These are phyloP conservation scores for Cladosporium sp. DNA, from an alignment of 2,329 filamentous ascomycete genomes.

Conservation along the genomic window DNA sequence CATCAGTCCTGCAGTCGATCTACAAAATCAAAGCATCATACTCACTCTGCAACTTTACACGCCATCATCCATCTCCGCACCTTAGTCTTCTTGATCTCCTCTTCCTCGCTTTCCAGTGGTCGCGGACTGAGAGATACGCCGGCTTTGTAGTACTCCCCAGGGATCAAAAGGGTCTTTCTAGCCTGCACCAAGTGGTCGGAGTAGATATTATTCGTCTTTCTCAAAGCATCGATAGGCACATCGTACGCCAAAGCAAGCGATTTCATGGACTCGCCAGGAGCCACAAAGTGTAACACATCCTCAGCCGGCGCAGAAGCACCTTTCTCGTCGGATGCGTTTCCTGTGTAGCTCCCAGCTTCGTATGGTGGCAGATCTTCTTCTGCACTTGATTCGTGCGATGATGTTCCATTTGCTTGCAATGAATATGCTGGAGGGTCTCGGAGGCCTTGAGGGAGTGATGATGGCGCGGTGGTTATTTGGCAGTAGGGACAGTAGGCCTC, in stretches of 20 bases:
- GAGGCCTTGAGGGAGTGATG: slow-evolving; percentile 59
- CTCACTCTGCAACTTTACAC: slow-evolving; percentile 71
- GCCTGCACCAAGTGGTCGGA: slow-evolving; percentile 67
- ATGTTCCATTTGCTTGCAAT: slow-evolving; percentile 22
- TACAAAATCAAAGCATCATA: slow-evolving; percentile 15
- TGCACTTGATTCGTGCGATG: slow-evolving; percentile 30
- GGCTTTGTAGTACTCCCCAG: slow-evolving; percentile 63
- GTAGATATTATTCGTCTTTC: slow-evolving; percentile 64
- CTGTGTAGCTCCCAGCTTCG: slow-evolving; percentile 19
- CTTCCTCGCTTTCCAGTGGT: slow-evolving; percentile 69
- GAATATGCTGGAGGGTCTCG: slow-evolving; percentile 64
- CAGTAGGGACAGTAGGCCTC: slow-evolving; percentile 67
- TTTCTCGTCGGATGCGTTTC: slow-evolving; percentile 28
- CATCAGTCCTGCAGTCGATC: slow-evolving; percentile 16
- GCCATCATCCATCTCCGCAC: slow-evolving; percentile 73
- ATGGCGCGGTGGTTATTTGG: slow-evolving; percentile 61
- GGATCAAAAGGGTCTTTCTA: slow-evolving; percentile 66
- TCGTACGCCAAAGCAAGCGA: slow-evolving; percentile 68
- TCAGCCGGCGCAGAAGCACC: slow-evolving; percentile 38
- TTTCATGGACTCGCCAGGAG: slow-evolving; percentile 62
- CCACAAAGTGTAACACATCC: slow-evolving; percentile 70
- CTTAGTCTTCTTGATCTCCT: slow-evolving; percentile 64
- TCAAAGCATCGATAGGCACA: slow-evolving; percentile 59
- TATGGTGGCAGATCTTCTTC: slow-evolving; percentile 44
- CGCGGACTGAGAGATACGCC: slow-evolving; percentile 63